Base-by-base conservation (phyloP, 1,284 basidiomycete species). In the Austroboletus rostrupii region DNA sequence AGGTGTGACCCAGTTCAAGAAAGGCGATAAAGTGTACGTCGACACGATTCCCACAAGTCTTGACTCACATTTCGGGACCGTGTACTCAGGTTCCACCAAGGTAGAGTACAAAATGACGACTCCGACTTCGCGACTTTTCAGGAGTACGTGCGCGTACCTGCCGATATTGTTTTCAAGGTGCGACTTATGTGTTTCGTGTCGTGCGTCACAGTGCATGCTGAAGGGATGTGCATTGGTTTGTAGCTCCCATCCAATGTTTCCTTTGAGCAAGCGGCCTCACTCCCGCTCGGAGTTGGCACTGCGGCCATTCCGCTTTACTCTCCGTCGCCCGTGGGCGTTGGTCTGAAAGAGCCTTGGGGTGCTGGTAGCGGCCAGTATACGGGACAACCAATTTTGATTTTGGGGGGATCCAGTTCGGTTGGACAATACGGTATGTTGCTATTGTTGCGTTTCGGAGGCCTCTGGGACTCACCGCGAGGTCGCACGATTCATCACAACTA, bases 11-110 rank as follows among this genome's bases (percentile, higher is more conserved):
- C 35, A 61, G 35, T 68, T 79, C 55, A 58, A 66, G 11, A 69
- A 72, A 11, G 80, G 80, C 3, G 76, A 80, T 49, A 72, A 62
- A 57, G 75, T 83, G 75, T 76, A 55, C 32, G 61, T 54, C 3
- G 4, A 23, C 23, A 23, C 23, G 5, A 7, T 23, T 23, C 23
- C 7, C 5, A 23, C 23, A 23, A 3, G 23, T 23, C 23, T 23
- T 23, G 23, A 23, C 3, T 23, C 7, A 23, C 23, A 3, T 23
- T 23, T 23, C 23, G 3, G 23, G 7, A 5, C 21, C 21, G 26
- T 36, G 1, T 31, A 35, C 16, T 5, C 14, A 17, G n/a, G n/a
- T 36, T 17, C n/a, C n/a, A 62, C 48, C 61, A 65, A 37, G 68
- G 64, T 3, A 33, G 21, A 14, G 41, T 59, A 19, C 20, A 36